Evolutionary conservation across 202 grass and related monocot species (phyloP).

Genomic region (Carex arenaria): DNA sequence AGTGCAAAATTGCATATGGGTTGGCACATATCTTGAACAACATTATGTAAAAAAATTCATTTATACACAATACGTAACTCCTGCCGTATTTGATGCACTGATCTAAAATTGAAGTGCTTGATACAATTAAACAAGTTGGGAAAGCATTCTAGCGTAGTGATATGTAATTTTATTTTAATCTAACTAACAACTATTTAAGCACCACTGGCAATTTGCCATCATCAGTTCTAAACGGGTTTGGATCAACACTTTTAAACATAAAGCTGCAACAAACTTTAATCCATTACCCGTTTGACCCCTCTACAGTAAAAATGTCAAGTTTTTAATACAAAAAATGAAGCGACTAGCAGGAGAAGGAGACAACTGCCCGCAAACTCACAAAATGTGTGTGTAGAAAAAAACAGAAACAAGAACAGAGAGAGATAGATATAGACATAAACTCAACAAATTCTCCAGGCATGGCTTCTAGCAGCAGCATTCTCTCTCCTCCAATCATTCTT

Average conservation of each 20-base stretch:
- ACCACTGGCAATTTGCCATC: slow-evolving; percentile 9
- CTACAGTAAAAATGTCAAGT: slow-evolving; percentile 13
- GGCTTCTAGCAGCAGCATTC: slow-evolving; percentile 38
- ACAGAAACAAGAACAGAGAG: slow-evolving; percentile 23
- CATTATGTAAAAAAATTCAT: not conserved
- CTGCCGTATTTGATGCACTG: not conserved
- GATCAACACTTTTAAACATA: slow-evolving; percentile 9
- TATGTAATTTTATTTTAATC: not conserved
- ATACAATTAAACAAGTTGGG: not conserved
- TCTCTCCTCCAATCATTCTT: slow-evolving; percentile 27
- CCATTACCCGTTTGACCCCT: slow-evolving; percentile 13
- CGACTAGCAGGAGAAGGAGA: not conserved
- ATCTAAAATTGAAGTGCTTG: not conserved
- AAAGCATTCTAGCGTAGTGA: not conserved
- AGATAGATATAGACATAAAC: slow-evolving; percentile 11
- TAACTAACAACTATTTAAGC: not conserved
- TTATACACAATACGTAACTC: too few species aligned
- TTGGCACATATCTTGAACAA: not conserved
- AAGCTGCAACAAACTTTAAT: slow-evolving; percentile 8
- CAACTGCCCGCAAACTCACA: slow-evolving; percentile 16
- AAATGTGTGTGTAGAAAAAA: slow-evolving; percentile 22
- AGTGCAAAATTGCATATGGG: not conserved
- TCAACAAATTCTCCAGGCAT: slow-evolving; percentile 33
- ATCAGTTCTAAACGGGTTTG: slow-evolving; percentile 2
- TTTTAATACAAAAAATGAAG: slow-evolving; percentile 16